Base-by-base conservation (phyloP, 768 basidiomycete species). In the Collybia nuda region DNA sequence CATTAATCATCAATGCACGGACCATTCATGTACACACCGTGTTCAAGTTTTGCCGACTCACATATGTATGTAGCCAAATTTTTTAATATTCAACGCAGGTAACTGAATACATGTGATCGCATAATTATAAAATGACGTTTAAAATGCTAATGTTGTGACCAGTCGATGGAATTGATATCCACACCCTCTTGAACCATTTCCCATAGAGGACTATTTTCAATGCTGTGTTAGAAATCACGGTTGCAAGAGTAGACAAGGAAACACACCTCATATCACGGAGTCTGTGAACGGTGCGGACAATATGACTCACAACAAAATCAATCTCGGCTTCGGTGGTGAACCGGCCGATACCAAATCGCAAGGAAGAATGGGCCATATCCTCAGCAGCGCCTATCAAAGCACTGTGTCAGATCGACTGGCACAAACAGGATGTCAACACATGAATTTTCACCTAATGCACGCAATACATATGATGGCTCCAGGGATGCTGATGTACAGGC, bases 111-210 rank as follows among this genome's bases (percentile, higher is more conserved):
- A 51, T 24, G 48, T 51, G 47, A 56, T 43, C 51, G 23, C 54
- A 51, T 39, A 47, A 42, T 52, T 46, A 48, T 47, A 50, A 53
- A 38, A 43, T 47, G 51, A n/a, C 44, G 35, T 21, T 22, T 46
- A 44, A 47, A 52, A 51, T n/a, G 18, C 65, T 82, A 90, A 53
- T 90, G 85, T 82, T 86, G 90, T 40, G 90, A 88, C 95, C 95
- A 98, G 70, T 98, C 82, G 65, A 98, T 99, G 15, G 88, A 79
- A 64, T 85, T 93, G 59, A 98, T 82, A 67, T 99, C 97, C 52
- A 98, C 95, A 38, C 96, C 96, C 66, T 98, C 97, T 71, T 97
- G 93, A 14, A 98, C 95, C 95, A 99, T 98, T 73, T 99, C 97
- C 96, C 96, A 99, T 47, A 99, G 71, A 28, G 97, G 97, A 63